phyloP scores from a whole-genome alignment of 1,284 basidiomycete species.

The Ceratobasidium papillatum region DNA sequence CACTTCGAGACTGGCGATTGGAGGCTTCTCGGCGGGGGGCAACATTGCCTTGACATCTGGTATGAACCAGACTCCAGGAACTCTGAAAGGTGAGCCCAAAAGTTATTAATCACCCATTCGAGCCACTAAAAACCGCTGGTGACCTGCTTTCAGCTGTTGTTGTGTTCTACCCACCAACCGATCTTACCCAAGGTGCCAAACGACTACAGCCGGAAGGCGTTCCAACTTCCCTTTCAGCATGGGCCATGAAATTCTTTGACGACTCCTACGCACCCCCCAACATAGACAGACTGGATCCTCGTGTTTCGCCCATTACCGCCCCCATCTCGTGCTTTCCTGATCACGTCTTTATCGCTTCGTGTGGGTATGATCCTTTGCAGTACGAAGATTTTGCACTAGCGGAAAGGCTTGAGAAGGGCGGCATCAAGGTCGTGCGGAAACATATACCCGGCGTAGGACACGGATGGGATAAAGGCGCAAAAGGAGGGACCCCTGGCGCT shows the following conservation, averaged over 20 bases:
- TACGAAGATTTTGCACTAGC: slow-evolving; percentile 2
- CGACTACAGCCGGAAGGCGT: background rate
- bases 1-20: slow-evolving; percentile 20
- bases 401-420: slow-evolving; percentile 2
- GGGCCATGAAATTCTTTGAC: background rate
- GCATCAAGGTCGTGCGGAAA: slow-evolving; percentile 18
- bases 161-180: slow-evolving; percentile 1
- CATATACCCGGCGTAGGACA: slow-evolving; percentile 4
- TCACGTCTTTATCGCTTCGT: slow-evolving; percentile 3
- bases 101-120: too few relatives aligned
- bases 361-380: slow-evolving; percentile 8
- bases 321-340: slow-evolving; percentile 8
- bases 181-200: slow-evolving; percentile 1
- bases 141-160: background rate
- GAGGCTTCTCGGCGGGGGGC: slow-evolving; percentile 33
- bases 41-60: slow-evolving; percentile 2
- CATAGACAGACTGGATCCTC: slow-evolving; percentile 9
- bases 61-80: background rate
- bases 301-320: slow-evolving; percentile 8
- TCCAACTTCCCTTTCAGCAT: background rate
- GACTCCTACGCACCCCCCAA: background rate
- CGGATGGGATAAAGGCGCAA: slow-evolving; percentile 17
- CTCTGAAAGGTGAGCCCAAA: background rate
- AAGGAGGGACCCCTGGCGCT: background rate
- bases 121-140: background rate